These are phyloP conservation scores for Blastobotrys proliferans DNA, from an alignment of 1,139 yeast species.

Conservation along the genomic window DNA sequence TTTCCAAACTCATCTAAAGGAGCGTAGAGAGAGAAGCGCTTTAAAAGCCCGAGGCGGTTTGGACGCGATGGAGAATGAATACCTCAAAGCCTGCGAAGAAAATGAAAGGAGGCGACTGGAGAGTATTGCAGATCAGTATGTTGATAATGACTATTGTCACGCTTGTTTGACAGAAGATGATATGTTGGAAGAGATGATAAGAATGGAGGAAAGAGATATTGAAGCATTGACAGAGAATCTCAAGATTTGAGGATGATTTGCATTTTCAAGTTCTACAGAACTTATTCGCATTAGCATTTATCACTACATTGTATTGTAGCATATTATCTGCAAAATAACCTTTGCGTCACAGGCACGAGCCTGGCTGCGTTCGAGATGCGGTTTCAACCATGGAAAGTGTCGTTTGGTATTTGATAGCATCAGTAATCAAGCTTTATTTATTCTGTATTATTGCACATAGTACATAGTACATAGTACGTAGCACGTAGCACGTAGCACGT, in stretches of 20 bases:
- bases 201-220: constrained; percentile 20
- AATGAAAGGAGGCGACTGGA: constrained; percentile 19
- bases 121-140: constrained; percentile 4
- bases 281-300: too few species aligned
- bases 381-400: too few species aligned
- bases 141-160: constrained; percentile 15
- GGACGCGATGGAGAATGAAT: constrained; percentile 18
- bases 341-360: too few species aligned
- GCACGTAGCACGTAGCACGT: not conserved
- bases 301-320: too few species aligned
- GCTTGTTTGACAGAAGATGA: constrained; percentile 18
- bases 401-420: too few species aligned
- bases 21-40: constrained; percentile 17
- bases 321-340: too few species aligned
- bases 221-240: constrained; percentile 8
- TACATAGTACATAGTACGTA: not conserved
- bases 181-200: constrained; percentile 19
- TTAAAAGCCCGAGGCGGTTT: constrained; percentile 22
- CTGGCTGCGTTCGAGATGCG: too few species aligned
- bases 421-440: too few species aligned
- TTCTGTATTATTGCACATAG: too few species aligned
- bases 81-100: constrained; percentile 19
- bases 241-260: not conserved
- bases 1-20: constrained; percentile 14
- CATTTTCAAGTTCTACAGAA: too few species aligned